phyloP scores from a whole-genome alignment of 2,329 filamentous ascomycete genomes.

The Cladosporium sp. region DNA sequence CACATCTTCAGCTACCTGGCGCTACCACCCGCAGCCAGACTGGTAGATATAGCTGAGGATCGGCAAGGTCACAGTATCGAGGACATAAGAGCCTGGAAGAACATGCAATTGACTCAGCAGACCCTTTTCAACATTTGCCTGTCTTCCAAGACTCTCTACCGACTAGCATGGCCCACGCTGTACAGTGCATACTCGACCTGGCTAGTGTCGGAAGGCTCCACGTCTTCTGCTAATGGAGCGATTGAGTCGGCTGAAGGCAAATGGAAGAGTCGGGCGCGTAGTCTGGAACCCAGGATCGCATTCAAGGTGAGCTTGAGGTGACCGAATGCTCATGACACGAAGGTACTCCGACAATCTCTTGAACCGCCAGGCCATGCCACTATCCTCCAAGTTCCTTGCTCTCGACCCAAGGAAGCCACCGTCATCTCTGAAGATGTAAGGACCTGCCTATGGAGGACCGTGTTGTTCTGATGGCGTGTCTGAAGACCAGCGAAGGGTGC shows the following conservation, averaged over 20 bases:
- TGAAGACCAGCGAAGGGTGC: conserved; percentile 51
- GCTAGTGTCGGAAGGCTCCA: background rate
- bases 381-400: background rate
- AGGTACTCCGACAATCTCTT: background rate
- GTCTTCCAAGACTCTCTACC: background rate
- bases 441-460: conserved; percentile 53
- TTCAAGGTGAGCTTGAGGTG: background rate
- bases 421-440: conserved; percentile 54
- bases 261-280: background rate
- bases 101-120: background rate
- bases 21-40: background rate
- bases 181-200: background rate
- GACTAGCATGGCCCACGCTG: background rate
- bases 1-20: background rate
- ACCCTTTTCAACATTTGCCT: background rate
- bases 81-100: background rate
- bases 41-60: background rate
- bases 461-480: conserved; percentile 36
- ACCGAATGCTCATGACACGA: background rate
- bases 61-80: background rate
- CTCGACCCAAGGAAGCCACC: conserved; percentile 52
- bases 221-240: background rate
- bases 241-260: background rate
- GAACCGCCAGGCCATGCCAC: background rate
- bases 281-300: background rate